Evolutionary conservation across 2,329 filamentous ascomycete genomes (phyloP).

Genomic region (Tricladium varicosporioides): DNA sequence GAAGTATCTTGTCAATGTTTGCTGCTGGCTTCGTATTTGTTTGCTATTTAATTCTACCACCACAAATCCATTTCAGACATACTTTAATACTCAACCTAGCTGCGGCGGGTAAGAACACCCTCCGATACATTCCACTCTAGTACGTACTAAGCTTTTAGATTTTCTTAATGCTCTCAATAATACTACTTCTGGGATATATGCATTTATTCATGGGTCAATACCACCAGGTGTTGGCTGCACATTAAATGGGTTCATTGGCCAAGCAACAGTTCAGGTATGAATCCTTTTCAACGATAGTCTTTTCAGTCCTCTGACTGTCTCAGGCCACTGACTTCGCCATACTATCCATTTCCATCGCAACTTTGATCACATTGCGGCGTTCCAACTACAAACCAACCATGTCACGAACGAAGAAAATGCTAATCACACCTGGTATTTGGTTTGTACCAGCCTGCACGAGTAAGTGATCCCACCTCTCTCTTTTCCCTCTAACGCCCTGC

Average conservation of each 20-base stretch:
- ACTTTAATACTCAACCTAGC: slow-evolving; percentile 24
- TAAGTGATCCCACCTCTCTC: background rate
- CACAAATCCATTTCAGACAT: slow-evolving; percentile 24
- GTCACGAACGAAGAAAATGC: slow-evolving; percentile 1
- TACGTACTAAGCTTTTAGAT: slow-evolving; percentile 1
- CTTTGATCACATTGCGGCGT: slow-evolving; percentile 40
- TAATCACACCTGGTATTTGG: slow-evolving; percentile 14
- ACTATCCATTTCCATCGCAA: slow-evolving; percentile 43
- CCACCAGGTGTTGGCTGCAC: slow-evolving; percentile 36
- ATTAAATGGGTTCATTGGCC: slow-evolving; percentile 44
- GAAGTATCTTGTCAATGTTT: slow-evolving; percentile 19
- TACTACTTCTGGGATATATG: slow-evolving; percentile 16
- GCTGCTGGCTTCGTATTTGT: slow-evolving; percentile 20
- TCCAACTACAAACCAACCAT: slow-evolving; percentile 35
- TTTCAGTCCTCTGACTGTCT: background rate
- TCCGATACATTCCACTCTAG: background rate
- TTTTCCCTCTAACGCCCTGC: background rate
- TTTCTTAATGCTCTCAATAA: slow-evolving; percentile 18
- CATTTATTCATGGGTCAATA: slow-evolving; percentile 10
- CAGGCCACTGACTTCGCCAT: slow-evolving; percentile 42
- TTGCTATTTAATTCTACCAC: slow-evolving; percentile 20
- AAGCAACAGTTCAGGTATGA: slow-evolving; percentile 42
- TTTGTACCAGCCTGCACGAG: slow-evolving; percentile 15
- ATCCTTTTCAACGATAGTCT: no score
- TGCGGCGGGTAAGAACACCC: slow-evolving; percentile 14